Base-by-base conservation (phyloP, 768 basidiomycete species). In the Russula virescens region DNA sequence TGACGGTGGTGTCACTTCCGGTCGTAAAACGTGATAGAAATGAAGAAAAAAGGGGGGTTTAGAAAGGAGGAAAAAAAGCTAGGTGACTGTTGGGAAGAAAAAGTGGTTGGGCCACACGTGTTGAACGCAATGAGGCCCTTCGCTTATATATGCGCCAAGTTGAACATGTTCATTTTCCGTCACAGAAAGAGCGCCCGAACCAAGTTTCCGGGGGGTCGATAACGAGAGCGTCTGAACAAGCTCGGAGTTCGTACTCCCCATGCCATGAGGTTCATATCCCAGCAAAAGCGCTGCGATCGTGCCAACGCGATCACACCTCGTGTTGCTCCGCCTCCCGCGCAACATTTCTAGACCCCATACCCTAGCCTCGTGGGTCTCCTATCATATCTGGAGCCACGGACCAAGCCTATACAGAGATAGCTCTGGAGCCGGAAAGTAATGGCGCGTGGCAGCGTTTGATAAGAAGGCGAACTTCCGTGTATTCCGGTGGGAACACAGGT, bases 41-140 rank as follows among this genome's bases (percentile, higher is more conserved):
- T 13, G 25, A 26, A 31, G 38, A 3, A 31, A 31, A 8, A 31
- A 21, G 34, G 49, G 45, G 52, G 54, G 8, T 7, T 56, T 28
- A 55, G 38, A 38, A 26, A 42, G 40, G 52, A 26, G 51, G 46
- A 18, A 53, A 53, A 42, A 58, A 40, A 35, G 23, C 26, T 19
- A 19, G 54, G 51, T 59, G 65, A 58, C 45, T n/a, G 58, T 52
- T 61, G 56, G 59, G 55, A 65, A 52, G 58, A 50, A 58, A 45
- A 31, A 57, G 66, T 60, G 63, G 59, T 16, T n/a, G 45, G 62
- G 19, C 61, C 57, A 66, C 67, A 68, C 67, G 67, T 68, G 66
- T 67, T 57, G 52, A 38, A 65, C 7, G 55, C 65, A n/a, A 61
- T 63, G 66, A 67, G 64, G 64, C 61, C n/a, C 38, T n/a, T 53